Evolutionary conservation across 176 grass and related monocot species (phyloP).

Genomic region (Hordeum vulgare): DNA sequence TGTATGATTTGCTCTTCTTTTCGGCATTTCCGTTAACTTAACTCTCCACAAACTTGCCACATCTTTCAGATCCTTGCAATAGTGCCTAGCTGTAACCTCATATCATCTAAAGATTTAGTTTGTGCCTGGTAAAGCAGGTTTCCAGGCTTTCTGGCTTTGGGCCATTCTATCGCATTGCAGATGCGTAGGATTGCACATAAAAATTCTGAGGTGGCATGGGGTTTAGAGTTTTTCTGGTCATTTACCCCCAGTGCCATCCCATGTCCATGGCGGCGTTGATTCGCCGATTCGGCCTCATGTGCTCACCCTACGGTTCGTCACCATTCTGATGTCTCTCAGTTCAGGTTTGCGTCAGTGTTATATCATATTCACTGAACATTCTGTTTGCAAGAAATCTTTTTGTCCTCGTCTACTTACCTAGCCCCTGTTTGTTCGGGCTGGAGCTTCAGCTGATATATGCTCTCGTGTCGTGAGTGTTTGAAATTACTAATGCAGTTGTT

Average conservation of each 20-base stretch:
- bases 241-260: background rate
- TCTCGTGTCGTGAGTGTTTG: background rate
- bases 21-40: background rate
- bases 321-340: background rate
- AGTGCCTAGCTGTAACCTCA: background rate
- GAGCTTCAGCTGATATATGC: background rate
- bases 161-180: background rate
- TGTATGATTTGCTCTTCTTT: background rate
- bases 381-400: background rate
- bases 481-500: background rate
- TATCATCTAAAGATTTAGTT: background rate
- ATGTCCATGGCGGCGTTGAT: too few species aligned
- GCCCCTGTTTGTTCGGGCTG: background rate
- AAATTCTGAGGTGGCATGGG: background rate
- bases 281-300: too few species aligned
- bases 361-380: background rate
- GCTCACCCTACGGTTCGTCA: too few species aligned
- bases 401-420: background rate
- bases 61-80: background rate
- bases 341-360: background rate
- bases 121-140: background rate
- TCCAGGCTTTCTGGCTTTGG: background rate
- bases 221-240: background rate
- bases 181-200: background rate
- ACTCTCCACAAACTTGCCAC: conserved; percentile 9